Base-by-base conservation (phyloP, 306 rosid genomes). In the Medicago ruthenica region DNA sequence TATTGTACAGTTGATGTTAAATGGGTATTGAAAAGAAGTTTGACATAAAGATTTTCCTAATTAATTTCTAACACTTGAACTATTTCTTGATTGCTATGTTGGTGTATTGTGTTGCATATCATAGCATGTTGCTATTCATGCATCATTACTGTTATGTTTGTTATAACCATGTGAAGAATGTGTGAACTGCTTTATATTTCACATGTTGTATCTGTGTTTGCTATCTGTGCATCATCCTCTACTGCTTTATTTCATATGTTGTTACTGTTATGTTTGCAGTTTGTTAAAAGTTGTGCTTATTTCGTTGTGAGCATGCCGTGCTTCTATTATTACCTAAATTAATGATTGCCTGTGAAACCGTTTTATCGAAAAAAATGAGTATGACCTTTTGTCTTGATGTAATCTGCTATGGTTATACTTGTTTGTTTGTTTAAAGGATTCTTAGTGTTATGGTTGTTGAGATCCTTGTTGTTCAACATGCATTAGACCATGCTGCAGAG, bases 151-250 rank as follows among this genome's bases (percentile, higher is more conserved):
- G 18, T 20, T 65, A 13, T 63, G 37, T 18, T 75, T 63, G 37
- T 18, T 75, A 27, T 50, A 36, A 64, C 73, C 5, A 36, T 64
- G 45, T 10, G 13, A 50, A 75, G 24, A 31, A 17, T 31, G 51
- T 45, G 13, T 7, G 11, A 73, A 64, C n/a, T 64, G 34, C 27
- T 73, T 13, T 62, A 6, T 66, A 40, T 21, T 73, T 20, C 67
- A 9, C 40, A 6, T 37, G 44, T 58, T 58, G 16, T 58, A 58
- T 36, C 5, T 57, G 63, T 57, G n/a, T 21, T 20, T 21, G 36
- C 63, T 57, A 11, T 57, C n/a, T 58, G 13, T 58, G 37, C 9
- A 22, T 11, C 3, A 11, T 58, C 37, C 22, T 58, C n/a, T 5
- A 57, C 5, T 27, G 22, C 10, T 3, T 21, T 5, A 58, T 11